Base-by-base conservation (phyloP, 106 monocot genomes). In the Dendrobium catenatum region DNA sequence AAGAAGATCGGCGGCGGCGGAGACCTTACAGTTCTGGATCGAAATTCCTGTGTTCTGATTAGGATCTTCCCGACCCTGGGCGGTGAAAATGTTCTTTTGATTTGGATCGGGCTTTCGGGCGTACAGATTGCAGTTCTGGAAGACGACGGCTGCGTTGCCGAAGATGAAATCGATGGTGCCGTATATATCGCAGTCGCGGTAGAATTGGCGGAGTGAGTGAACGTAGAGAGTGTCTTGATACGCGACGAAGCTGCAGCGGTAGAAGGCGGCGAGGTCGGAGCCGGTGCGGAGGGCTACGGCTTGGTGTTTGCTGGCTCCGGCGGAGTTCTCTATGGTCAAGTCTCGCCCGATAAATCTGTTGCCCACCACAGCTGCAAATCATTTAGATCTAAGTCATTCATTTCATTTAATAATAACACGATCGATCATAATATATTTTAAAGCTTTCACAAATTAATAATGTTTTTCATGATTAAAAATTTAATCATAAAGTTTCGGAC, bases 11-110 rank as follows among this genome's bases (percentile, higher is more conserved):
- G 80, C 26, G 5, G 80, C 88, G 37, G 88, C 88, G 13, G 88
- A 77, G 20, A 88, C 55, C 76, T 82, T 85, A 73, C 85, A 83
- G 82, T 78, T 73, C 67, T 85, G 82, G 66, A 85, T 82, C 70
- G 85, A 88, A 6, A 88, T 88, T 3, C 88, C 88, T 15, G 88
- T 88, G 85, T 88, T 88, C 85, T 88, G 78, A 73, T 88, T 88
- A n/a, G 88, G 85, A 42, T 88, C 88, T 37, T 79, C 24, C 1
- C 88, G 75, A 3, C 85, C 88, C 68, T 88, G 88, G 19, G 88
- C 88, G 5, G 88, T 88, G 77, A 83, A 82, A 16, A 85, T 73
- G 88, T 88, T 88, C 85, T 85, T 83, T 83, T 85, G 88, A 10
- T 83, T 80, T 2, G 79, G 79, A 67, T 76, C 47, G 2, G 88